These are phyloP conservation scores for Phallus indusiatus DNA, from an alignment of 768 basidiomycete genomes.

Conservation along the genomic window DNA sequence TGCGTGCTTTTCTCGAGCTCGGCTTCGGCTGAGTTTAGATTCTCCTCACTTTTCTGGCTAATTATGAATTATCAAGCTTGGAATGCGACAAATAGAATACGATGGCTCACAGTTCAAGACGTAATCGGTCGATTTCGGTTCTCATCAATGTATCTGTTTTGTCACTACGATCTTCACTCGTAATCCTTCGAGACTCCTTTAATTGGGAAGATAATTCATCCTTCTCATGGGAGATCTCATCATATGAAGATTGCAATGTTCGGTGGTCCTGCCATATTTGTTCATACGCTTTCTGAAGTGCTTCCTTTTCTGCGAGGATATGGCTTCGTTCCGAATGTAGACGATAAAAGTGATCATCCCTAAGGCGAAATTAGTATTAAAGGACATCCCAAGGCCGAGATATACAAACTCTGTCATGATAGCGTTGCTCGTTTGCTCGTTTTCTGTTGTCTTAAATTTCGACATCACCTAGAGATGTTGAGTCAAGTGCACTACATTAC, in stretches of 20 bases:
- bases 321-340: slow-evolving; percentile 75
- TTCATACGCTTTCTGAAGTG: slow-evolving; percentile 74
- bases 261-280: slow-evolving; percentile 67
- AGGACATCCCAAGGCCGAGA: slow-evolving; percentile 1
- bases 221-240: slow-evolving; percentile 69
- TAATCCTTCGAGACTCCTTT: slow-evolving; percentile 49
- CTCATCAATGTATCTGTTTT: slow-evolving; percentile 71
- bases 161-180: slow-evolving; percentile 51
- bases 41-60: slow-evolving; percentile 93
- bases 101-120: slow-evolving; percentile 70
- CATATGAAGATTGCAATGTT: slow-evolving; percentile 60
- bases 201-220: slow-evolving; percentile 62
- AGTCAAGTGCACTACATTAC: background rate
- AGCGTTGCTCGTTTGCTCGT: slow-evolving; percentile 32
- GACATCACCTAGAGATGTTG: slow-evolving; percentile 53
- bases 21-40: slow-evolving; percentile 69
- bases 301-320: slow-evolving; percentile 76
- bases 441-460: slow-evolving; percentile 50
- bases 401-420: slow-evolving; percentile 72
- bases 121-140: slow-evolving; percentile 72
- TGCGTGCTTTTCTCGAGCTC: slow-evolving; percentile 74
- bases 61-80: slow-evolving; percentile 18
- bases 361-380: slow-evolving; percentile 19
- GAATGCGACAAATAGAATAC: slow-evolving; percentile 1
- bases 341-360: slow-evolving; percentile 83